These are phyloP conservation scores for Fraxinus quadrangulata DNA, from an alignment of 257 asterid genomes.

Conservation along the genomic window DNA sequence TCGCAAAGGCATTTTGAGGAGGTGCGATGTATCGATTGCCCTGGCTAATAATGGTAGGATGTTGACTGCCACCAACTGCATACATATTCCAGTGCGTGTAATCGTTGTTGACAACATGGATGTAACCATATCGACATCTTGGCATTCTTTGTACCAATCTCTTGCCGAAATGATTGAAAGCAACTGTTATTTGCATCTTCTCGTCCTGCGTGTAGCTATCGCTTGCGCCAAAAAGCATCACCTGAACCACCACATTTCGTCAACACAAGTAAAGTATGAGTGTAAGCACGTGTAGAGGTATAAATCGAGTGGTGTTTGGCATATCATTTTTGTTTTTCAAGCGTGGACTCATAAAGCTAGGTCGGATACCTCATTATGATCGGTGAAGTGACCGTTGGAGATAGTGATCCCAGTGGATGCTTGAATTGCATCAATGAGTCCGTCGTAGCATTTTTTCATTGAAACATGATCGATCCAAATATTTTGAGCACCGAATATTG, in stretches of 20 bases:
- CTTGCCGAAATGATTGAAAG: conserved; percentile 58
- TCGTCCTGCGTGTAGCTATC: conserved; percentile 27
- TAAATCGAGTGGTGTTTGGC: not conserved
- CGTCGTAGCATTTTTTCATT: conserved; percentile 36
- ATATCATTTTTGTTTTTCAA: no score
- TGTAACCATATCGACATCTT: conserved; percentile 28
- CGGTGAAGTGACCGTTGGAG: conserved; percentile 40
- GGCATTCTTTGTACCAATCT: conserved; percentile 60
- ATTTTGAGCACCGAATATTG: conserved; percentile 27
- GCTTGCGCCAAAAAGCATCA: conserved; percentile 37
- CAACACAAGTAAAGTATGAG: not conserved
- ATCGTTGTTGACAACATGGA: conserved; percentile 46
- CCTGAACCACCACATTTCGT: conserved; percentile 17
- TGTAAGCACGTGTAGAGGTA: not conserved
- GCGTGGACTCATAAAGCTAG: no score
- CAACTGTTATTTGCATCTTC: conserved; percentile 54
- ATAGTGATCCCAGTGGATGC: conserved; percentile 43
- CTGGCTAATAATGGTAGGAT: conserved; percentile 48
- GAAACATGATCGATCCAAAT: conserved; percentile 33
- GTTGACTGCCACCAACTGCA: conserved; percentile 47
- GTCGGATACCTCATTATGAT: conserved; percentile 31
- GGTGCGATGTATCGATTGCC: conserved; percentile 43
- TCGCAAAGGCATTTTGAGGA: conserved; percentile 29
- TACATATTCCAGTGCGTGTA: conserved; percentile 52
- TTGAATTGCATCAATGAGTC: conserved; percentile 32